Evolutionary conservation across 768 basidiomycete genomes (phyloP).

Genomic region (Obba rivulosa): DNA sequence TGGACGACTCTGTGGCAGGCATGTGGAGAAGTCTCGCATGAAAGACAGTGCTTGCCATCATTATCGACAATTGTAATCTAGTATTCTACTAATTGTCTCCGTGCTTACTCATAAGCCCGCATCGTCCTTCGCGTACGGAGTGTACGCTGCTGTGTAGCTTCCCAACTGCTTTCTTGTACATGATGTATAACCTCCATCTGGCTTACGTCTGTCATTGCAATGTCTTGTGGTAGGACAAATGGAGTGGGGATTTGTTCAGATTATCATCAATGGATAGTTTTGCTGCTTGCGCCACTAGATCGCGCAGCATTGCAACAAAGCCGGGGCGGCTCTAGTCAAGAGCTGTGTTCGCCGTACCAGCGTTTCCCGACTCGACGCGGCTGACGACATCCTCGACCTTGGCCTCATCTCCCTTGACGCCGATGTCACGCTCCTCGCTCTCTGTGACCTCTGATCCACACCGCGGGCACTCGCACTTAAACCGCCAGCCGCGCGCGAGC

Average conservation of each 20-base stretch:
- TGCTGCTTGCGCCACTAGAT: not conserved
- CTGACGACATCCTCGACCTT: constrained; percentile 34
- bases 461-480: constrained; percentile 66
- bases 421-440: constrained; percentile 22
- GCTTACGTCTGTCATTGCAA: not conserved
- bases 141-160: constrained; percentile 11
- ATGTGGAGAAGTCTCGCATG: constrained; percentile 81
- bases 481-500: constrained; percentile 77
- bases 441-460: constrained; percentile 47
- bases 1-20: constrained; percentile 36
- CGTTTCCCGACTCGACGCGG: constrained; percentile 11
- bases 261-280: not conserved
- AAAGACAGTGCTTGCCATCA: constrained; percentile 7
- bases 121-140: no score
- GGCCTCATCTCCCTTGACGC: constrained; percentile 46
- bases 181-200: constrained; percentile 5
- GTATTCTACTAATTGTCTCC: constrained; percentile 13
- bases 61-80: constrained; percentile 11
- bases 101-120: not conserved
- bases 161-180: constrained; percentile 13
- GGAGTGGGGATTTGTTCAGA: not conserved
- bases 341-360: constrained; percentile 7
- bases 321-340: constrained; percentile 6
- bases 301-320: not conserved
- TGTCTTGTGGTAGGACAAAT: no score